Base-by-base conservation (phyloP, 352 stramenopile genomes). In the Aphanomyces stellatus region DNA sequence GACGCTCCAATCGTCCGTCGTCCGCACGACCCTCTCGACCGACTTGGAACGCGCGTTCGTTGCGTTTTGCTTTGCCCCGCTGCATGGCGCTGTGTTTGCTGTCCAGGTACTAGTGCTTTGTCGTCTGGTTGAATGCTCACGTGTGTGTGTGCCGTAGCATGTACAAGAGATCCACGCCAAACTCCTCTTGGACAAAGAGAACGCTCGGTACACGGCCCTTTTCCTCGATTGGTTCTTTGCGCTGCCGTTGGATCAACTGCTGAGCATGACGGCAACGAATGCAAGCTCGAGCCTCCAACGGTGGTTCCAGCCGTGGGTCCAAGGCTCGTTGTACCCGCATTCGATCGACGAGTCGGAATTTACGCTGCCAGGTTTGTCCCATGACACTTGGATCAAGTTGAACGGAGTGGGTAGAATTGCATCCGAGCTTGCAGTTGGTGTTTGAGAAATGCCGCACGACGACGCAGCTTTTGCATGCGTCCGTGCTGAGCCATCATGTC, bases 191-290 rank as follows among this genome's bases (percentile, higher is more conserved):
- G 74, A 74, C 4, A 64, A 72, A 27, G 73, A 76, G 70, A 34
- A 19, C 11, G 2, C 5, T 7, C 55, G n/a, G 35, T 73, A 85
- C 28, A 80, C 78, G 22, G 53, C 40, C 60, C 53, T 91, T 69
- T 93, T 92, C 71, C 69, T 94, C 53, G 79, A 90, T 70, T 94
- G 85, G 85, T 94, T 80, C 55, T 92, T 88, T 57, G 78, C 78
- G n/a, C 75, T 92, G 22, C 82, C 85, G 42, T 70, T 90, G 1
- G 77, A 75, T 41, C 63, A 69, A 7, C 66, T 94, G 27, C 68
- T 94, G 15, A 67, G 77, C 4, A 74, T 94, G 17, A 79, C 81
- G 46, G 51, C 80, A 4, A 84, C 85, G 43, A 88, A 75, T 15
- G 69, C 78, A 25, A 91, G 81, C 46, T 93, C 83, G 30, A 80